A percentile compares a stretch with the other conserved stretches of the same genome.
These are phyloP conservation scores for Tetrapisispora iriomotensis DNA, from an alignment of 805 yeast genomes.

Conservation along the genomic window DNA sequence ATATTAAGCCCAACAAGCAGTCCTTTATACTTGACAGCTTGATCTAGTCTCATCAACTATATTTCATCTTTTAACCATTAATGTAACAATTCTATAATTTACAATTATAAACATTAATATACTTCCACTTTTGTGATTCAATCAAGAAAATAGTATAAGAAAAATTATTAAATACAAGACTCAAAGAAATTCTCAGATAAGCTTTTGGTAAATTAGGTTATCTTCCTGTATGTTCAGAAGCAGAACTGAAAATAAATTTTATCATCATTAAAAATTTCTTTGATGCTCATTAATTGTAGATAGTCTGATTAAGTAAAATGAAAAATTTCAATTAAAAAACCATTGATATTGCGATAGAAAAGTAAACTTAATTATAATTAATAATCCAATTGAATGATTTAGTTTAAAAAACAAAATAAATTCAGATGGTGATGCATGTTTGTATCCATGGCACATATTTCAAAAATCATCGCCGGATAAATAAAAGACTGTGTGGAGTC, in stretches of 20 bases:
- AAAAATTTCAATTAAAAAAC: too few species aligned
- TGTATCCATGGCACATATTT: constrained; percentile 68
- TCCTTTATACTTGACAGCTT: too few species aligned
- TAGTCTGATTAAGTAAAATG: too few species aligned
- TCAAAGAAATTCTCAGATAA: constrained; percentile 31
- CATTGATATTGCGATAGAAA: constrained; percentile 2
- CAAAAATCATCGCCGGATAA: constrained; percentile 33
- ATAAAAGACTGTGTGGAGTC: constrained; percentile 30
- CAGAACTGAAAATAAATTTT: constrained; percentile 72
- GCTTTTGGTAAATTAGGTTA: constrained; percentile 58
- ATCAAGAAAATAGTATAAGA: background rate
- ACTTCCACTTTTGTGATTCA: background rate
- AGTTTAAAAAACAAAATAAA: constrained; percentile 4
- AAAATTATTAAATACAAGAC: background rate
- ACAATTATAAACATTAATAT: background rate
- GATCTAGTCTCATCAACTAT: too few species aligned
- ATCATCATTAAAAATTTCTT: constrained; percentile 22
- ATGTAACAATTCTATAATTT: background rate
- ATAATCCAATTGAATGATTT: background rate
- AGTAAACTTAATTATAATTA: too few species aligned
- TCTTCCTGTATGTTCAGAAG: constrained; percentile 88
- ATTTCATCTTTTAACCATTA: too few species aligned
- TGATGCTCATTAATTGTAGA: too few species aligned
- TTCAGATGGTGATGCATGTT: constrained; percentile 99
- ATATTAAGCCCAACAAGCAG: too few species aligned